Evolutionary conservation across 208 protist genomes (phyloP), one percentile per base, ranked within the genome.

Genomic region (Sergeia podlipaevii): DNA sequence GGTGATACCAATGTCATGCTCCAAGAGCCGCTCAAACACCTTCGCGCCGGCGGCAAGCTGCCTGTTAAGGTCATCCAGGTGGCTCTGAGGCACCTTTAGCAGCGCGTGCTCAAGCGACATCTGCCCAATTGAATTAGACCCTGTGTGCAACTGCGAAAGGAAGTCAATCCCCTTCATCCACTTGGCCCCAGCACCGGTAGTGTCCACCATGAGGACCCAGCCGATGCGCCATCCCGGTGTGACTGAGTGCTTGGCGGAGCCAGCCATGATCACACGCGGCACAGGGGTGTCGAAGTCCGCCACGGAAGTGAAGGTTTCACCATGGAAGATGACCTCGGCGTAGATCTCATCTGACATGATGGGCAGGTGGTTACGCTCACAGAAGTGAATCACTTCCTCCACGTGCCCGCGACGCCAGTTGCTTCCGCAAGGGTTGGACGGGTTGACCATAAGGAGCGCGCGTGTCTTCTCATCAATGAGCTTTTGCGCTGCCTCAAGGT

Each of bases 281-380:
- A 95, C 77, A 11, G 36, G 60, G 15, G 63, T 46, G 2, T 84
- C 81, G 26, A 95, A 60, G 15, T 52, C 44, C 24, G 78, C 79
- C 24, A 93, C 54, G 34, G 74, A 75, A 27, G 49, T 44, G 51
- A 91, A 95, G 13, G 27, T 23, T 24, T 48, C 42, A 11, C 66
- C 66, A 10, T 63, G 48, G 57, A 96, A 97, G 18, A 84, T 74
- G 59, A 96, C 87, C 11, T 80, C 80, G 15, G 68, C 81, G 73
- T 97, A 97, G 24, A 97, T 91, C 57, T 97, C 91, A 53, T 97
- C 91, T 3, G 85, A 38, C 32, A 97, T 85, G 37, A 97, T 86
- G 26, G 89, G 89, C 15, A 97, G 43, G 30, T 64, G 46, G 50
- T 86, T 57, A 42, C 85, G 58, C 39, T 86, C 78, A 2, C 84